Evolutionary conservation across 2,329 filamentous ascomycete genomes (phyloP).

Genomic region (Pyrenophora teres): DNA sequence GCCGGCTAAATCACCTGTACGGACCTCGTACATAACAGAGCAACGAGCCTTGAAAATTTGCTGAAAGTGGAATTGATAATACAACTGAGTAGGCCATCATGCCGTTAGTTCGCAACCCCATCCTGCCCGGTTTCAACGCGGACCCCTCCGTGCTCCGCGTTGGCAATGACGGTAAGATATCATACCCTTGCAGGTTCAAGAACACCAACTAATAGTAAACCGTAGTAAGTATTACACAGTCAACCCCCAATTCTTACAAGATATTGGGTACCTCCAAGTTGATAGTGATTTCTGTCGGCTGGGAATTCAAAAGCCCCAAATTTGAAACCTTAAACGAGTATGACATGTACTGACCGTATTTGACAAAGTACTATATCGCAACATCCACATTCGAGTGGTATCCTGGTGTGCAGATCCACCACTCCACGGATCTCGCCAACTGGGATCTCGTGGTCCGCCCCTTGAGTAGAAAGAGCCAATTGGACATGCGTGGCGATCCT

Average conservation of each 20-base stretch:
- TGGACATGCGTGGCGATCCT: constrained; percentile 59
- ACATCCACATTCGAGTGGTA: constrained; percentile 68
- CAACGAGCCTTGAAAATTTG: background rate
- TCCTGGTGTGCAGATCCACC: constrained; percentile 60
- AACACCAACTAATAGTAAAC: constrained; percentile 5
- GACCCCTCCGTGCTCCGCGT: constrained; percentile 63
- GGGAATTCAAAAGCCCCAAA: no score
- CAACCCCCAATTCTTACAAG: background rate
- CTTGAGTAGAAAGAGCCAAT: constrained; percentile 56
- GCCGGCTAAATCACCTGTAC: constrained; percentile 8
- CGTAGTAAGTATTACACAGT: constrained; percentile 4
- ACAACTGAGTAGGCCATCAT: constrained; percentile 22
- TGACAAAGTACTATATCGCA: constrained; percentile 58
- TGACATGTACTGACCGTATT: background rate
- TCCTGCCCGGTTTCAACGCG: constrained; percentile 65
- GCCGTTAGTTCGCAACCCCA: constrained; percentile 53
- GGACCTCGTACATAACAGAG: background rate
- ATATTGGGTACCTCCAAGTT: background rate
- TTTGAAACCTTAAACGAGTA: background rate
- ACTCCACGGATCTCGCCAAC: constrained; percentile 58
- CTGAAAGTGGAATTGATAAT: background rate
- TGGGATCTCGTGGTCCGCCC: constrained; percentile 61
- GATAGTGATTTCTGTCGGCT: background rate
- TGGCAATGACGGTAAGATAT: constrained; percentile 43
- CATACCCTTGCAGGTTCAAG: background rate